phyloP scores from a whole-genome alignment of 345 rosid genomes.

The Dipteronia sinensis region DNA sequence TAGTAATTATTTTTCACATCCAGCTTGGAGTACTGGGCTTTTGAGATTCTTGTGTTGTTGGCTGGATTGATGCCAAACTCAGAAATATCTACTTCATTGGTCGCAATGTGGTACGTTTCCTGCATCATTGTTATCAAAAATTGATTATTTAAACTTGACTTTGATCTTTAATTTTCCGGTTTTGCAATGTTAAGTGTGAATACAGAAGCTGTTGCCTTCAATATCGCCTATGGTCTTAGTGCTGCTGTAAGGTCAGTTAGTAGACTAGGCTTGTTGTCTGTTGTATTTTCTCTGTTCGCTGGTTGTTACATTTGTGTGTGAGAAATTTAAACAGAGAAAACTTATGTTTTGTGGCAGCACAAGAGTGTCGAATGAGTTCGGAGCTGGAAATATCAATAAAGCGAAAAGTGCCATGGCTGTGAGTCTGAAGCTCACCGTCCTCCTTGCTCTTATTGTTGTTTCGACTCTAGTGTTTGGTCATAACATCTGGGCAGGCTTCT shows the following conservation, averaged over 20 bases:
- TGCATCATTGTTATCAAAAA: background rate
- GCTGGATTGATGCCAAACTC: constrained; percentile 77
- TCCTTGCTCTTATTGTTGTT: constrained; percentile 51
- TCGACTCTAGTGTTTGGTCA: constrained; percentile 50
- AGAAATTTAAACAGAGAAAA: background rate
- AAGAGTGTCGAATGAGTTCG: constrained; percentile 80
- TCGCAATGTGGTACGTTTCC: constrained; percentile 65
- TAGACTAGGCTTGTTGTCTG: background rate
- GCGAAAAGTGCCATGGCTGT: constrained; percentile 59
- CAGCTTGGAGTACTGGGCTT: constrained; percentile 85
- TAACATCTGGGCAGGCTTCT: constrained; percentile 61
- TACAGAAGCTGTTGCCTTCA: constrained; percentile 61
- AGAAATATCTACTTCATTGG: constrained; percentile 54
- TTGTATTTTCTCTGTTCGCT: background rate
- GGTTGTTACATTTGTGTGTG: background rate
- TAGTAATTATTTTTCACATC: background rate
- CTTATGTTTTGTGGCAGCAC: constrained; percentile 44
- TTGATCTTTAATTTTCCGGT: background rate
- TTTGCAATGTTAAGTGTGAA: constrained; percentile 42
- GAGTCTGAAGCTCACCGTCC: constrained; percentile 51
- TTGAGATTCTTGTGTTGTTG: constrained; percentile 71
- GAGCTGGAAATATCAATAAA: constrained; percentile 49
- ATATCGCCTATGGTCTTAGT: constrained; percentile 71
- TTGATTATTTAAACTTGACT: background rate
- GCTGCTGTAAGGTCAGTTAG: constrained; percentile 76